Conservation (phyloP, 768 basidiomycete species). For the Amanita jacksonii region DNA sequence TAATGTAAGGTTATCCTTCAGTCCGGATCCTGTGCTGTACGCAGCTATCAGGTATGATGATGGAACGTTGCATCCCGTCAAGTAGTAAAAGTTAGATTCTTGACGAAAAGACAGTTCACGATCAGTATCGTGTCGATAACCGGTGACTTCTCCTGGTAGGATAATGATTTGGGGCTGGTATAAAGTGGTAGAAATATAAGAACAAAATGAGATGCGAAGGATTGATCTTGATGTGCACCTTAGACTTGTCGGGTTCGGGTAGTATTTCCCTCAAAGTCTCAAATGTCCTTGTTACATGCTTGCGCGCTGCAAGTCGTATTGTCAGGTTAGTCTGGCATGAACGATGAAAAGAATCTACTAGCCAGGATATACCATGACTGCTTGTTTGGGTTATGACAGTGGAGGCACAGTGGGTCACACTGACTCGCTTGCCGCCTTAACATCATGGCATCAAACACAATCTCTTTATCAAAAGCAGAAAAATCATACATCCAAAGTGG, state of each 20-base stretch:
- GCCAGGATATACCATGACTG: conserved; percentile 24
- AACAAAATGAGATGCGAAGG: not conserved
- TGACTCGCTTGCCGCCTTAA: conserved; percentile 10
- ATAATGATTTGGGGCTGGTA: conserved; percentile 60
- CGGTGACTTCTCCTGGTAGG: conserved; percentile 52
- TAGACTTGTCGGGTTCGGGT: conserved; percentile 37
- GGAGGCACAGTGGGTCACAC: not conserved
- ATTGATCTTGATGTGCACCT: conserved; percentile 31
- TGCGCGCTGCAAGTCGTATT: conserved; percentile 27
- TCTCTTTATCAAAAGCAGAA: conserved; percentile 62
- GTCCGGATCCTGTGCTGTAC: conserved; percentile 40
- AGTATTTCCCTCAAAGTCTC: conserved; percentile 39
- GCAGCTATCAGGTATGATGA: conserved; percentile 56
- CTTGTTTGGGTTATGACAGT: not conserved
- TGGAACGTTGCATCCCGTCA: conserved; percentile 73
- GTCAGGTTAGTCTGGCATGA: not conserved
- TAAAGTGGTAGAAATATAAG: conserved; percentile 21
- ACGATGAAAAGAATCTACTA: conserved; percentile 9
- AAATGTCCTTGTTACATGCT: conserved; percentile 47
- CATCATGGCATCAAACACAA: conserved; percentile 27
- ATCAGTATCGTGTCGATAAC: conserved; percentile 77
- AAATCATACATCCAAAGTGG: conserved; percentile 66
- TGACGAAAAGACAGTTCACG: conserved; percentile 59
- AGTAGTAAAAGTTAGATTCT: conserved; percentile 86
- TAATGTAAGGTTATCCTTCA: conserved; percentile 31